Percentiles rank a stretch among this genome's conserved stretches.
Conservation (phyloP, 306 rosid species). For the Cicer yamashitae region DNA sequence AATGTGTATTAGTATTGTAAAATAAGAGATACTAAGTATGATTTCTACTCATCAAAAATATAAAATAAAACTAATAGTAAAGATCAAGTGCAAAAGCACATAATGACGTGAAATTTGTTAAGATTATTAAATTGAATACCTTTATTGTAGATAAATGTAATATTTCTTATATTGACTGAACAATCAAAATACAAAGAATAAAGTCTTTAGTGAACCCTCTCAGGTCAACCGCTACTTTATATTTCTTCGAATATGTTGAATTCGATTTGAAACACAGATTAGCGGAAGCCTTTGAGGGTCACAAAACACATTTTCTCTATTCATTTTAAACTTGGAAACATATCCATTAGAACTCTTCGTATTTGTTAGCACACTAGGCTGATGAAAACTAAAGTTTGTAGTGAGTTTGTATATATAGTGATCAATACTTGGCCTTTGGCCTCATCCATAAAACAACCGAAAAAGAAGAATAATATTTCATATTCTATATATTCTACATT, state of each 20-base stretch:
- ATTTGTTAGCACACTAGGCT: not conserved
- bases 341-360: not conserved
- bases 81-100: too few relatives aligned
- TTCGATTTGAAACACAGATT: not conserved
- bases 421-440: not conserved
- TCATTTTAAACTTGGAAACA: not conserved
- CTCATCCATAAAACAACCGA: not conserved
- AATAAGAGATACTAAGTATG: too few relatives aligned
- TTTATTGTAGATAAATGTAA: not conserved
- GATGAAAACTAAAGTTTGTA: constrained; percentile 11
- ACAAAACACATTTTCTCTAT: constrained; percentile 7
- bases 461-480: not conserved
- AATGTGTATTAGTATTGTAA: too few relatives aligned
- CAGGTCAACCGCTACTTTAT: constrained; percentile 18
- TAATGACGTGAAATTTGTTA: too few relatives aligned
- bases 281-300: constrained; percentile 44
- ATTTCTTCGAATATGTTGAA: not conserved
- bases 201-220: constrained; percentile 5
- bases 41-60: too few relatives aligned
- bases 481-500: not conserved
- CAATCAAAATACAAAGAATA: not conserved
- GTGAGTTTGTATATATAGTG: constrained; percentile 17
- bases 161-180: not conserved
- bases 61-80: too few relatives aligned
- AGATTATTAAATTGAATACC: too few relatives aligned